Evolutionary conservation across 371 early-diverging fungal genomes (phyloP).

Genomic region (Mortierella sp.): DNA sequence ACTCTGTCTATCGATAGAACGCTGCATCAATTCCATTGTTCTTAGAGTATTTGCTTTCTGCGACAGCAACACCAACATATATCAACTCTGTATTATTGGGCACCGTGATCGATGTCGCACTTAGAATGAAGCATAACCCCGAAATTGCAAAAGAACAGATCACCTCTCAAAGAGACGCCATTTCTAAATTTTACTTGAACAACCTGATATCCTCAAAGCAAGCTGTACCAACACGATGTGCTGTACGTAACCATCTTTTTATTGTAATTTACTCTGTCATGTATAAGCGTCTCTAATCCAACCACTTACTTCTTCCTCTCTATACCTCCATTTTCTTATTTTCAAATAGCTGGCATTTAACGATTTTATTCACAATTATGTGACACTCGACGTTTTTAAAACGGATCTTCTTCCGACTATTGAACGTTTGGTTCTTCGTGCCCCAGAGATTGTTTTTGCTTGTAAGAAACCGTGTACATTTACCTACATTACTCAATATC

Average conservation of each 20-base stretch:
- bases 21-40: slow-evolving; percentile 62
- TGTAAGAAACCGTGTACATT: slow-evolving; percentile 55
- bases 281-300: background rate
- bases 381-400: slow-evolving; percentile 67
- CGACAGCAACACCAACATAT: slow-evolving; percentile 63
- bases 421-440: slow-evolving; percentile 86
- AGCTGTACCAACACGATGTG: slow-evolving; percentile 62
- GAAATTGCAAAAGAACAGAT: slow-evolving; percentile 44
- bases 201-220: slow-evolving; percentile 71
- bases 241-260: slow-evolving; percentile 55
- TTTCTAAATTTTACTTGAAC: slow-evolving; percentile 74
- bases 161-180: slow-evolving; percentile 56
- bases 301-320: background rate
- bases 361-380: slow-evolving; percentile 67
- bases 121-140: slow-evolving; percentile 62
- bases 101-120: slow-evolving; percentile 66
- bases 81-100: slow-evolving; percentile 72
- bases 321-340: background rate
- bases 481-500: background rate
- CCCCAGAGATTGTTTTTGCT: slow-evolving; percentile 87
- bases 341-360: slow-evolving; percentile 63
- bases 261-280: background rate
- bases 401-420: slow-evolving; percentile 66
- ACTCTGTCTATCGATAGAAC: slow-evolving; percentile 36
- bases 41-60: slow-evolving; percentile 60